Base-by-base conservation (phyloP, 2,329 filamentous ascomycete genomes). In the Lithohypha guttulata region DNA sequence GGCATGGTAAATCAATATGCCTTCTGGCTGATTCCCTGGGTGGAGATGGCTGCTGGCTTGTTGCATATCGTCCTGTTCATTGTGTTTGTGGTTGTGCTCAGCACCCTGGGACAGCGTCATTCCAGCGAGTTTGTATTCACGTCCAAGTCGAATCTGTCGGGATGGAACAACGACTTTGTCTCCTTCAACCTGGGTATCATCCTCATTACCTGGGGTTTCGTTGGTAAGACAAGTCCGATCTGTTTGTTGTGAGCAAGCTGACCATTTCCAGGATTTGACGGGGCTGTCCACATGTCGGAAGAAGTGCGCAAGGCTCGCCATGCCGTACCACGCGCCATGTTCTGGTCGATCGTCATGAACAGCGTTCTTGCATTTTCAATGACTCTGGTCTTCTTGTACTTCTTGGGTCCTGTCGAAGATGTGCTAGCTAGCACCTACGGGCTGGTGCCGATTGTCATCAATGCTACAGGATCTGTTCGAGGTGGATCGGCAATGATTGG, bases 101-200 rank as follows among this genome's bases (percentile, higher is more conserved):
- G 53, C 8, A 51, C 58, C 10, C 48, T 61, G 6, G 39, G 46
- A 59, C 9, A 44, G 49, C 8, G 30, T 3, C 55, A 58, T 42
- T 51, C 49, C 1, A 40, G 53, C 4, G 50, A 54, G 5, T 60
- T 60, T 39, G 58, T 62, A 4, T 62, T 7, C 53, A 55, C 27
- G n/a, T 46, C 4, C 44, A 50, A 34, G 49, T 49, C 5, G 43
- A 50, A 37, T 11, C 28, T 44, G 20, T 54, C 50, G 1, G 58
- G 53, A 6, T 63, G 58, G 59, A 30, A 51, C 31, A 58, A 54
- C 18, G 27, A 46, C 1, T 57, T 51, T 18, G 48, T 59, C 1
- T 48, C 53, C 5, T 64, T 54, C 46, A 58, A 59, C n/a, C 43
- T 64, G 11, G 62, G 60, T 1, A 46, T 62, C 8, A 42, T 60